Percentiles rank a stretch among this genome's conserved stretches.
phyloP scores from a whole-genome alignment of 2,329 filamentous ascomycete genomes.

The Xylaria sp. region DNA sequence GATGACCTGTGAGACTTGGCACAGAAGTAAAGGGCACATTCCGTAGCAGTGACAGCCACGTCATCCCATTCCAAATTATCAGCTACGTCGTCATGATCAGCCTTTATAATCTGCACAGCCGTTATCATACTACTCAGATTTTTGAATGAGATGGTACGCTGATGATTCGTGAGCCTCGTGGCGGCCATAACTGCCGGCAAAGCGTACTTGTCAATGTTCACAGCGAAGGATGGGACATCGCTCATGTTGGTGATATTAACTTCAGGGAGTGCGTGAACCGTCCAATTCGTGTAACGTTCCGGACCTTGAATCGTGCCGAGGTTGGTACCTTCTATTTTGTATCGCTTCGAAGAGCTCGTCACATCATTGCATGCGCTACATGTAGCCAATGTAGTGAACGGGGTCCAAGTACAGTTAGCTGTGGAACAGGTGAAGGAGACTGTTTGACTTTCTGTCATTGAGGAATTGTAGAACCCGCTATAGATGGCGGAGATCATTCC shows the following conservation, averaged over 20 bases:
- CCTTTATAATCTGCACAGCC: not conserved
- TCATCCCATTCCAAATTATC: constrained; percentile 32
- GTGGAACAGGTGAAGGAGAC: constrained; percentile 10
- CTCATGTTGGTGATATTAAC: too few relatives aligned
- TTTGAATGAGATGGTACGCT: constrained; percentile 8
- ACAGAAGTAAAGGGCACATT: constrained; percentile 44
- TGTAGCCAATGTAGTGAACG: constrained; percentile 36
- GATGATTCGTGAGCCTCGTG: too few relatives aligned
- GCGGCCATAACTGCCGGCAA: too few relatives aligned
- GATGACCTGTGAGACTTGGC: constrained; percentile 32
- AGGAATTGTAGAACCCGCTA: too few relatives aligned
- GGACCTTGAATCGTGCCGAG: too few relatives aligned
- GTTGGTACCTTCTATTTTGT: too few relatives aligned
- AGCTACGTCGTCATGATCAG: not conserved
- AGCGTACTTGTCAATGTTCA: too few relatives aligned
- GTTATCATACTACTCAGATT: constrained; percentile 20
- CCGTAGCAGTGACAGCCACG: constrained; percentile 37
- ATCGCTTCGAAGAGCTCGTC: constrained; percentile 6
- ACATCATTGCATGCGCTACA: constrained; percentile 41
- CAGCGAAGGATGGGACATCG: too few relatives aligned
- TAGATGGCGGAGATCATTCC: too few relatives aligned
- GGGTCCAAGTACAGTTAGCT: constrained; percentile 42
- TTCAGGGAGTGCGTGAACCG: too few relatives aligned
- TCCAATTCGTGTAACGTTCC: too few relatives aligned
- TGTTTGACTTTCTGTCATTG: too few relatives aligned